phyloP scores from a whole-genome alignment of 495 filamentous ascomycete species.

The Xylaria castorea region DNA sequence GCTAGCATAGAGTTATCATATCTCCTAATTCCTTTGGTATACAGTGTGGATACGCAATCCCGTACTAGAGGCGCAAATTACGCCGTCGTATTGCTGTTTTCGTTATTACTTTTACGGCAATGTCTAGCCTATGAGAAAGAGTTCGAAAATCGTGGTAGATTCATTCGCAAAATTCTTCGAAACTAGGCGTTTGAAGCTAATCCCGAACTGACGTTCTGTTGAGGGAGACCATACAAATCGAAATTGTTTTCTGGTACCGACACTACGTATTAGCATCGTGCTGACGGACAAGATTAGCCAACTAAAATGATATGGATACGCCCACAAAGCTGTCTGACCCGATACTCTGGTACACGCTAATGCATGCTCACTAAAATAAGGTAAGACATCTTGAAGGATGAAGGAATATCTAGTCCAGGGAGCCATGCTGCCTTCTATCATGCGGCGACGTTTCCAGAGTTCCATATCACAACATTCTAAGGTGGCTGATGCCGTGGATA shows the following conservation, averaged over 20 bases:
- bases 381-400: constrained; percentile 38
- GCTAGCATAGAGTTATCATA: not conserved
- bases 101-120: not conserved
- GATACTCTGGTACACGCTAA: constrained; percentile 50
- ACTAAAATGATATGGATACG: constrained; percentile 26
- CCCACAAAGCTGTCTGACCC: constrained; percentile 37
- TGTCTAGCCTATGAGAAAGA: not conserved
- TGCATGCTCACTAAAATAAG: constrained; percentile 43
- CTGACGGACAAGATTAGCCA: constrained; percentile 16
- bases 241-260: constrained; percentile 1
- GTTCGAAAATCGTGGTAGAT: not conserved
- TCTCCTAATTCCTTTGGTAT: not conserved
- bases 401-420: constrained; percentile 22
- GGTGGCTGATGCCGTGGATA: constrained; percentile 3
- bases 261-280: constrained; percentile 10
- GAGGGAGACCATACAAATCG: not conserved
- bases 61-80: constrained; percentile 7
- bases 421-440: constrained; percentile 14
- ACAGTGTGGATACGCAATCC: constrained; percentile 1
- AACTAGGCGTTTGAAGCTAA: constrained; percentile 25
- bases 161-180: constrained; percentile 22
- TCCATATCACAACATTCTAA: constrained; percentile 3
- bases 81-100: constrained; percentile 15
- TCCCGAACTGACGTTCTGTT: not conserved
- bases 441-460: constrained; percentile 9